Conservation (phyloP, 345 rosid species). For the Diplotaxis tenuifolia region DNA sequence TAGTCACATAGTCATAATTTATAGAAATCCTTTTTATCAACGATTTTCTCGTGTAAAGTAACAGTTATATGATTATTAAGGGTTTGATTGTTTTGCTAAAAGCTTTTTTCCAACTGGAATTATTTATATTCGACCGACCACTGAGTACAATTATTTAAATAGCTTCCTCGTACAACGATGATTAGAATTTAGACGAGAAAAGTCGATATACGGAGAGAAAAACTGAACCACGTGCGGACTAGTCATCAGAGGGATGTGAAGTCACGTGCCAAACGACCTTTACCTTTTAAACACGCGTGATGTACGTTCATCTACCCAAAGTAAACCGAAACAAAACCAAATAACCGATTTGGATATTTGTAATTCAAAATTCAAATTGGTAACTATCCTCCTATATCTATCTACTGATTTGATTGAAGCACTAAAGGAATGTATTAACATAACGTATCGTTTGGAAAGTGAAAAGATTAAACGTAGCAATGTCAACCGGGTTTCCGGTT, state of each 20-base stretch:
- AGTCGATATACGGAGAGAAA: constrained; percentile 11
- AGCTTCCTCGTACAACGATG: constrained; percentile 30
- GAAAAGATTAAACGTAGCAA: background rate
- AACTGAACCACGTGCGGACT: constrained; percentile 20
- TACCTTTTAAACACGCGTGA: constrained; percentile 26
- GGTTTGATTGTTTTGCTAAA: background rate
- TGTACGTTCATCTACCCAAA: constrained; percentile 2
- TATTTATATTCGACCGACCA: constrained; percentile 17
- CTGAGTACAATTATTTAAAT: background rate
- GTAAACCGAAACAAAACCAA: constrained; percentile 14
- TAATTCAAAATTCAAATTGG: background rate
- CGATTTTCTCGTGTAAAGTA: no score
- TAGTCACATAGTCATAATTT: no score
- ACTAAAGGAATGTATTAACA: background rate
- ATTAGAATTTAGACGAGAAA: constrained; percentile 14
- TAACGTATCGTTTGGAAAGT: constrained; percentile 2
- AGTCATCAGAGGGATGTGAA: background rate
- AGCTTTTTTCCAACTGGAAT: no score
- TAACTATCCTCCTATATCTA: no score
- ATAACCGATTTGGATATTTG: background rate
- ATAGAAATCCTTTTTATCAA: no score
- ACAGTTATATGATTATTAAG: background rate
- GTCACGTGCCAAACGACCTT: constrained; percentile 33
- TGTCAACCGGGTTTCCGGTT: constrained; percentile 5
- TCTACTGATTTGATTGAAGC: background rate